Evolutionary conservation across 208 protist genomes (phyloP).

Genomic region (Trypanosoma avium): DNA sequence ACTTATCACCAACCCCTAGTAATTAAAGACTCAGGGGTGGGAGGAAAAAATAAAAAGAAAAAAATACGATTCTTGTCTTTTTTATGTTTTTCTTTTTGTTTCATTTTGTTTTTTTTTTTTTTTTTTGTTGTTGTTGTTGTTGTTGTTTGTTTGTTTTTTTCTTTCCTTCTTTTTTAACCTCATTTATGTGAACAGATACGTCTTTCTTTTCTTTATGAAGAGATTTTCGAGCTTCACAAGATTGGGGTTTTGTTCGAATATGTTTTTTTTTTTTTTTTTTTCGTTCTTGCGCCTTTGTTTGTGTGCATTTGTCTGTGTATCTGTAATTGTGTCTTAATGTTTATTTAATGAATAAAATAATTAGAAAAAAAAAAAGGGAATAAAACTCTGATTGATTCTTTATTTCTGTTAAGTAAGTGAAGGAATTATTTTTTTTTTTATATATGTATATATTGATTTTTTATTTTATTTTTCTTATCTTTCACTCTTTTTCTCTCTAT

Average conservation of each 20-base stretch:
- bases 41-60: too few species aligned
- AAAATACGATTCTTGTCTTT: neutral
- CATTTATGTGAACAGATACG: neutral
- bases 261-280: neutral
- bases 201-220: neutral
- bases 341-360: neutral
- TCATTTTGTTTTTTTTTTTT: constrained; percentile 7
- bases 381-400: too few species aligned
- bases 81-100: constrained; percentile 5
- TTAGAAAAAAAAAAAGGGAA: neutral
- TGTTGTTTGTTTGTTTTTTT: neutral
- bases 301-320: neutral
- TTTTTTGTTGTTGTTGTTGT: constrained; percentile 13
- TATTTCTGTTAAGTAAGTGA: too few species aligned
- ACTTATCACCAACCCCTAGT: too few species aligned
- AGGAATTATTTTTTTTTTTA: too few species aligned
- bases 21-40: too few species aligned
- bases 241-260: too few species aligned
- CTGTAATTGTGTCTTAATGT: neutral
- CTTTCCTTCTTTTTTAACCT: neutral
- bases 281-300: neutral
- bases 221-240: too few species aligned
- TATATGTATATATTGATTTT: neutral
- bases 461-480: neutral
- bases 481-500: too few species aligned